A percentile compares a stretch with the other conserved stretches of the same genome.
These are phyloP conservation scores for Pulveroboletus sp. DNA, from an alignment of 768 basidiomycete genomes.

Conservation along the genomic window DNA sequence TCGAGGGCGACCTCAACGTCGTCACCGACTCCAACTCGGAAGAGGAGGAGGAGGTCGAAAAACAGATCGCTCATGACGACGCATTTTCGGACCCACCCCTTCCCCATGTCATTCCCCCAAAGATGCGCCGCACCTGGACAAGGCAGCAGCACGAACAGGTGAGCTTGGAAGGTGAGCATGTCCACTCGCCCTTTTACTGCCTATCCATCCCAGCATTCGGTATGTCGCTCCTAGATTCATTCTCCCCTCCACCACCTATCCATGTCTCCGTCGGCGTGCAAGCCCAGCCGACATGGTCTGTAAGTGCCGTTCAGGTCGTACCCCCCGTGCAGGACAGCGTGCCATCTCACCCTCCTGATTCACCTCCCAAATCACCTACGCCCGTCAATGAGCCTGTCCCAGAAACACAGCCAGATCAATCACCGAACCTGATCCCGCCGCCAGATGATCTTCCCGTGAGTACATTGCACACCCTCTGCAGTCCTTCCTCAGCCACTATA, in stretches of 20 bases:
- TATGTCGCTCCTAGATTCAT: constrained; percentile 29
- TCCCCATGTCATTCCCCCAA: constrained; percentile 51
- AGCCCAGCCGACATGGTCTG: constrained; percentile 34
- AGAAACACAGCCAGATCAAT: background rate
- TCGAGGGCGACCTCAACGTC: constrained; percentile 48
- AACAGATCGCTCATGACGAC: constrained; percentile 41
- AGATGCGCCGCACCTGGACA: constrained; percentile 62
- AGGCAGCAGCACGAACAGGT: constrained; percentile 47
- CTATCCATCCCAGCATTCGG: constrained; percentile 26
- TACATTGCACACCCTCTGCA: constrained; percentile 3
- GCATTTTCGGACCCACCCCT: constrained; percentile 32
- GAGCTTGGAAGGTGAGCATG: constrained; percentile 39
- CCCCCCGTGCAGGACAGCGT: constrained; percentile 15
- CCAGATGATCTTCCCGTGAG: constrained; percentile 23
- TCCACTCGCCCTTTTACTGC: background rate
- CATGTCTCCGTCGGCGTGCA: constrained; percentile 47
- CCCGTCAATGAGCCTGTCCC: constrained; percentile 11
- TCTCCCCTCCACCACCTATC: constrained; percentile 19
- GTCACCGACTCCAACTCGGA: constrained; percentile 30
- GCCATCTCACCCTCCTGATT: constrained; percentile 2
- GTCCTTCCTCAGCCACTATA: constrained; percentile 26
- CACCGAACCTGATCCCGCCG: constrained; percentile 14
- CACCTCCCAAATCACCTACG: constrained; percentile 7
- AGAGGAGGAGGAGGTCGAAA: constrained; percentile 41
- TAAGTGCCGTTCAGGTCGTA: constrained; percentile 39